phyloP scores from a whole-genome alignment of 257 asterid species.

The Craterostigma plantagineum region DNA sequence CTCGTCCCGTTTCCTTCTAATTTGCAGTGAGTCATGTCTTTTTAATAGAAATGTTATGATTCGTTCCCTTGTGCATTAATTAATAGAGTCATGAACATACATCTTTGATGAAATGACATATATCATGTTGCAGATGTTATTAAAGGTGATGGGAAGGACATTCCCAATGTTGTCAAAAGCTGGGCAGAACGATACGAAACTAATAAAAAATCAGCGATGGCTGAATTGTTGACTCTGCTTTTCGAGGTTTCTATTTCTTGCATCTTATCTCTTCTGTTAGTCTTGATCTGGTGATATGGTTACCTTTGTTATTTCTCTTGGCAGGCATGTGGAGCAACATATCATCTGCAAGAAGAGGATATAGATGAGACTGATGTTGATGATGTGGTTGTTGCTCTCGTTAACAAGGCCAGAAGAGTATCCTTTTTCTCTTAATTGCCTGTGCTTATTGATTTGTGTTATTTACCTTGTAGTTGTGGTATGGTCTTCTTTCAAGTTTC shows the following conservation, averaged over 20 bases:
- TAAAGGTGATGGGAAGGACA: slow-evolving; percentile 64
- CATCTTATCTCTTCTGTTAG: slow-evolving; percentile 1
- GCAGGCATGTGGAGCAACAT: slow-evolving; percentile 93
- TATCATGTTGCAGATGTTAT: slow-evolving; percentile 42
- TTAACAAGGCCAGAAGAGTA: slow-evolving; percentile 74
- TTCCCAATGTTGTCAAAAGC: slow-evolving; percentile 58
- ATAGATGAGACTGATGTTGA: slow-evolving; percentile 80
- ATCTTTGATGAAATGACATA: slow-evolving; percentile 2
- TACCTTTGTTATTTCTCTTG: slow-evolving; percentile 9
- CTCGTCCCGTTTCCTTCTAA: not conserved
- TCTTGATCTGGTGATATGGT: slow-evolving; percentile 2
- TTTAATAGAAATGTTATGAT: slow-evolving; percentile 3
- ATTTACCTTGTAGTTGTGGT: too few species aligned
- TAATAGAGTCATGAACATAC: not conserved
- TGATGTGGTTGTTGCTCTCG: slow-evolving; percentile 81
- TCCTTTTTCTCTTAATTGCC: slow-evolving; percentile 20
- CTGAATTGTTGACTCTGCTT: slow-evolving; percentile 58
- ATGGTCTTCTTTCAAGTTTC: not conserved
- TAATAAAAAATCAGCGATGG: slow-evolving; percentile 50
- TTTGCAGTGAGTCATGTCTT: not conserved
- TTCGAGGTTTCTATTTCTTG: slow-evolving; percentile 52
- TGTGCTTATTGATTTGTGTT: not conserved
- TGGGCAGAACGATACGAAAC: slow-evolving; percentile 84
- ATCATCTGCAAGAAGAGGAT: slow-evolving; percentile 42
- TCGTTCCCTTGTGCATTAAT: slow-evolving; percentile 3